Base-by-base conservation (phyloP, 768 basidiomycete genomes). In the Lactarius hengduanensis region DNA sequence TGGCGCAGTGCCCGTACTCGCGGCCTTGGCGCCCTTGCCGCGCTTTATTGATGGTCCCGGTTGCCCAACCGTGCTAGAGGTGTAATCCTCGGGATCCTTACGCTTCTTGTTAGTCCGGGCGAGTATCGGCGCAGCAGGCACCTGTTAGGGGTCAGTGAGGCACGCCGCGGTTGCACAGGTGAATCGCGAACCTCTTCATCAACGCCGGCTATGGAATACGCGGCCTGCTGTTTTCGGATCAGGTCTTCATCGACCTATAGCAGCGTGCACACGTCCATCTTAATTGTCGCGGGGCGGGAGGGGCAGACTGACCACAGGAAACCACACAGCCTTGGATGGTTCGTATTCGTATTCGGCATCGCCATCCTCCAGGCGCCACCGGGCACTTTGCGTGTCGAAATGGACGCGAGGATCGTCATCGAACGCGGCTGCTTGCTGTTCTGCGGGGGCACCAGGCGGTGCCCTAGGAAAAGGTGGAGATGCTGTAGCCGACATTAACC, bases 341-440 rank as follows among this genome's bases (percentile, higher is more conserved):
- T 94, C 92, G 79, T 90, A 98, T 78, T 98, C 96, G 73, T 92
- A 82, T 75, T 97, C 96, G n/a, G 83, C 95, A 71, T 95, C 91
- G 57, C 92, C 91, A 72, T 93, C 86, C 75, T 99, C 96, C 73
- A 89, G 87, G 67, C 88, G 86, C 93, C 94, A 98, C 72, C 92
- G 89, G 60, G 84, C 84, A 5, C 86, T 80, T 50, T 82, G 81
- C 72, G 83, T 89, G 61, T 90, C 89, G 75, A 90, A 92, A 77
- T 94, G 89, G 15, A 95, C 84, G 67, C 89, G 86, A 65, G 90
- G 90, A 78, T 97, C 94, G 50, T 85, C 80, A 59, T 86, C 88
- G 75, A 96, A 96, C 45, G 86, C 82, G 50, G 84, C 84, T 73
- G 86, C 83, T 71, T 86, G 84, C 30, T 78, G 77, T 70, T 83